phyloP scores from a whole-genome alignment of 306 rosid species.

The Hippophae rhamnoides region DNA sequence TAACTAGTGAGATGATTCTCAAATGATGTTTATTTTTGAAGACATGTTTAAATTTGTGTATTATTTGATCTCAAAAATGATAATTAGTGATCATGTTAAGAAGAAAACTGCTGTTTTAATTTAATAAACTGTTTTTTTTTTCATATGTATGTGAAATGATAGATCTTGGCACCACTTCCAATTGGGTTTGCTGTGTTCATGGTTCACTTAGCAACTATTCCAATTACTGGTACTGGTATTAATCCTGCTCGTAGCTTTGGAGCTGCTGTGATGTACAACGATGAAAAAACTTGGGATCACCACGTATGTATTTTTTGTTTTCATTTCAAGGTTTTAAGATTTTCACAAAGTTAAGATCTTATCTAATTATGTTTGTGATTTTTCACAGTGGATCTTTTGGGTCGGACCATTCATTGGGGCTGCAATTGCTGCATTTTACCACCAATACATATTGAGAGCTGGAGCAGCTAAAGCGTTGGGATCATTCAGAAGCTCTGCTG shows the following conservation, averaged over 20 bases:
- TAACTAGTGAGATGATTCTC: too few species aligned
- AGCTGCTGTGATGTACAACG: constrained; percentile 29
- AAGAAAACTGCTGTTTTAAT: too few species aligned
- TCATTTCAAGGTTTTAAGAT: not conserved
- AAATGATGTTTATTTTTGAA: not conserved
- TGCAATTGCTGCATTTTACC: constrained; percentile 37
- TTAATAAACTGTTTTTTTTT: not conserved
- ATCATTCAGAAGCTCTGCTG: constrained; percentile 30
- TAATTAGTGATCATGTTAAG: not conserved
- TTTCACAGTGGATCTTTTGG: constrained; percentile 35
- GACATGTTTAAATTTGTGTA: not conserved
- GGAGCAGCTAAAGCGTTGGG: constrained; percentile 34
- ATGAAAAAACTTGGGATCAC: constrained; percentile 29
- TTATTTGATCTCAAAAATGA: not conserved
- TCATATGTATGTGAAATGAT: not conserved
- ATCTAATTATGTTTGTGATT: not conserved
- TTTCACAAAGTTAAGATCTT: not conserved
- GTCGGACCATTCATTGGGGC: constrained; percentile 39
- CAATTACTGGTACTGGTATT: constrained; percentile 43
- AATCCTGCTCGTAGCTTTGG: constrained; percentile 44
- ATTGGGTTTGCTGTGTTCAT: constrained; percentile 44
- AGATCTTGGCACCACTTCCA: constrained; percentile 47
- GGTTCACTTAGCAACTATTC: constrained; percentile 43
- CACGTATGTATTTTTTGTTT: constrained; percentile 12
- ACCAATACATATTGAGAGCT: constrained; percentile 33